A percentile compares a stretch with the other conserved stretches of the same genome.
Conservation (phyloP, 2,329 filamentous ascomycete species). For the Spiromastix sp. region DNA sequence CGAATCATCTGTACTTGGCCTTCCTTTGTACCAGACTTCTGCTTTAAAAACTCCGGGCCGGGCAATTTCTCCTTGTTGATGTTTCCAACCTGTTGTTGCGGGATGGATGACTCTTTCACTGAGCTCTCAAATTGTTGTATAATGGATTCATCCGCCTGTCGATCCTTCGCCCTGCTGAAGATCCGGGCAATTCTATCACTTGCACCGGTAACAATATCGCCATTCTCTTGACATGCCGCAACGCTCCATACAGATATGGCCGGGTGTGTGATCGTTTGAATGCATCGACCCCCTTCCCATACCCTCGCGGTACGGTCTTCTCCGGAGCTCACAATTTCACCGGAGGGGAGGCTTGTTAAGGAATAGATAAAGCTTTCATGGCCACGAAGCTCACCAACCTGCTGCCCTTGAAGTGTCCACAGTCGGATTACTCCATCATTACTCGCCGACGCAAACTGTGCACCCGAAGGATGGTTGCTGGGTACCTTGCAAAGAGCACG, state of each 20-base stretch:
- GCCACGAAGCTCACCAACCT: constrained; percentile 67
- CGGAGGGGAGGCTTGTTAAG: constrained; percentile 63
- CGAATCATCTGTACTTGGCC: constrained; percentile 90
- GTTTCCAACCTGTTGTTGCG: constrained; percentile 69
- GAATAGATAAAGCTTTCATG: constrained; percentile 96
- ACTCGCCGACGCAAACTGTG: constrained; percentile 87
- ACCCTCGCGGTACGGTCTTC: constrained; percentile 90
- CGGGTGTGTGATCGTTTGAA: constrained; percentile 94
- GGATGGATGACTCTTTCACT: constrained; percentile 74
- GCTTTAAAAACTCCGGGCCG: constrained; percentile 73
- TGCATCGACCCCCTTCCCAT: constrained; percentile 72
- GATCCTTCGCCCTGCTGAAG: constrained; percentile 63
- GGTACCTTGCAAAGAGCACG: constrained; percentile 81
- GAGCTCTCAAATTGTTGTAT: constrained; percentile 69
- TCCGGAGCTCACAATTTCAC: constrained; percentile 80
- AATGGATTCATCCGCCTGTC: constrained; percentile 58
- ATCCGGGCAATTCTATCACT: constrained; percentile 80
- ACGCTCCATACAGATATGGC: constrained; percentile 95
- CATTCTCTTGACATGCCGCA: constrained; percentile 67
- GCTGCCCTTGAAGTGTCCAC: constrained; percentile 71
- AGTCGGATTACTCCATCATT: constrained; percentile 85
- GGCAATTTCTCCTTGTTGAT: constrained; percentile 90
- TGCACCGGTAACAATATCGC: constrained; percentile 87
- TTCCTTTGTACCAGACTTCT: constrained; percentile 83
- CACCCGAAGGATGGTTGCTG: constrained; percentile 62